phyloP scores from a whole-genome alignment of 495 filamentous ascomycete species.

The Peziza echinospora region DNA sequence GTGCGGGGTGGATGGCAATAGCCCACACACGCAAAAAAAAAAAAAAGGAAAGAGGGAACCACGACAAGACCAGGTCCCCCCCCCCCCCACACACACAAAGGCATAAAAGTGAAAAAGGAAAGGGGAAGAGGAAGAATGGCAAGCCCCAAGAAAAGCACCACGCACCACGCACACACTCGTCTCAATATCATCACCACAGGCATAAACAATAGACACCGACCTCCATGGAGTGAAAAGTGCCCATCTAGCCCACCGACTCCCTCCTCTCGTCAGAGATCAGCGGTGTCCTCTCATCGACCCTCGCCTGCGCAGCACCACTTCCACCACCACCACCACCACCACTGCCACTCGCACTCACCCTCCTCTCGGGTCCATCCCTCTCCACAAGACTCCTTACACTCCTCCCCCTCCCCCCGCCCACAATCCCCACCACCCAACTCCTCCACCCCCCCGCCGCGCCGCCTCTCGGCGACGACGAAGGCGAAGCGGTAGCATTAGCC shows the following conservation, averaged over 20 bases:
- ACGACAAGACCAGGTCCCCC: no score
- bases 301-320: background rate
- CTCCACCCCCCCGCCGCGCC: slow-evolving; percentile 7
- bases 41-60: no score
- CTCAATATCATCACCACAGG: background rate
- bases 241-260: background rate
- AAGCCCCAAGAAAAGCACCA: background rate
- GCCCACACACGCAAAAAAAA: no score
- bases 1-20: no score
- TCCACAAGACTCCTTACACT: no score
- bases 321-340: slow-evolving; percentile 8
- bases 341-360: slow-evolving; percentile 1
- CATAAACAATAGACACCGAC: background rate
- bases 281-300: background rate
- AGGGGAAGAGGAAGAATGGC: background rate
- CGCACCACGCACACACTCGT: background rate
- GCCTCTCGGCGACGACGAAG: slow-evolving; percentile 1
- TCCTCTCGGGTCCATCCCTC: background rate
- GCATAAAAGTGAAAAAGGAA: no score
- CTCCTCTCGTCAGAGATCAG: background rate
- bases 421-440: background rate
- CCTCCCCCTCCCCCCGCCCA: no score
- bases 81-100: no score
- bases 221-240: background rate
- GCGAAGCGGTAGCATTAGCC: background rate